phyloP scores from a whole-genome alignment of 1,139 yeast genomes.

The Yamadazyma blattariae region DNA sequence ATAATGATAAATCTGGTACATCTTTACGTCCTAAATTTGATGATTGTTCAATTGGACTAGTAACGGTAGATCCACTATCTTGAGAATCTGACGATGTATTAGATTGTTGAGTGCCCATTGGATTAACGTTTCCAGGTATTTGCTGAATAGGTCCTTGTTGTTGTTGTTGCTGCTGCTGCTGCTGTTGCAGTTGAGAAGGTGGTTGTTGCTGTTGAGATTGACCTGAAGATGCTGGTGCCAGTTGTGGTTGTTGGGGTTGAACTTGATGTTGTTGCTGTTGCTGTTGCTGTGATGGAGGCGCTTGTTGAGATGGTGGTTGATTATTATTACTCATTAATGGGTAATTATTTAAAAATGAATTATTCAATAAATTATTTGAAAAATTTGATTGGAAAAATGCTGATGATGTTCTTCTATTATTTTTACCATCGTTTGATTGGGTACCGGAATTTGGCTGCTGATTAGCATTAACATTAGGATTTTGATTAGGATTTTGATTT shows the following conservation, averaged over 20 bases:
- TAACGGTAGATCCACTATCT: constrained; percentile 6
- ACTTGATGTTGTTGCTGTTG: constrained; percentile 4
- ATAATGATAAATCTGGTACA: constrained; percentile 68
- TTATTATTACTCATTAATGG: constrained; percentile 5
- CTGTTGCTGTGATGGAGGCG: constrained; percentile 6
- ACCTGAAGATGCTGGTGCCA: neutral
- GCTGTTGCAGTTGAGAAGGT: constrained; percentile 9
- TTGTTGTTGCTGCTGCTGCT: constrained; percentile 6
- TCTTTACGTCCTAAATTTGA: constrained; percentile 23
- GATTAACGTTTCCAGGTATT: neutral
- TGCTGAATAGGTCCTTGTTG: constrained; percentile 3
- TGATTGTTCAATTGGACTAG: constrained; percentile 16
- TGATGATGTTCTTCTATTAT: constrained; percentile 30
- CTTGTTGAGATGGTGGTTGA: constrained; percentile 7
- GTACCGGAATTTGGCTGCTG: too few relatives aligned
- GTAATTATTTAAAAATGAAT: constrained; percentile 7
- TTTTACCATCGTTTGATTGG: neutral
- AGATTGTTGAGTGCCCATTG: constrained; percentile 1
- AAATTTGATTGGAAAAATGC: constrained; percentile 24
- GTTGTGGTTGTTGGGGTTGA: constrained; percentile 1
- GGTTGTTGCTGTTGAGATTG: constrained; percentile 8
- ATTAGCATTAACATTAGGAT: neutral
- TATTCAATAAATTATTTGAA: constrained; percentile 13
- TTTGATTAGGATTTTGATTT: neutral
- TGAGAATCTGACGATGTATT: neutral